phyloP scores from a whole-genome alignment of 495 filamentous ascomycete species.

The Lophiostoma macrostomum region DNA sequence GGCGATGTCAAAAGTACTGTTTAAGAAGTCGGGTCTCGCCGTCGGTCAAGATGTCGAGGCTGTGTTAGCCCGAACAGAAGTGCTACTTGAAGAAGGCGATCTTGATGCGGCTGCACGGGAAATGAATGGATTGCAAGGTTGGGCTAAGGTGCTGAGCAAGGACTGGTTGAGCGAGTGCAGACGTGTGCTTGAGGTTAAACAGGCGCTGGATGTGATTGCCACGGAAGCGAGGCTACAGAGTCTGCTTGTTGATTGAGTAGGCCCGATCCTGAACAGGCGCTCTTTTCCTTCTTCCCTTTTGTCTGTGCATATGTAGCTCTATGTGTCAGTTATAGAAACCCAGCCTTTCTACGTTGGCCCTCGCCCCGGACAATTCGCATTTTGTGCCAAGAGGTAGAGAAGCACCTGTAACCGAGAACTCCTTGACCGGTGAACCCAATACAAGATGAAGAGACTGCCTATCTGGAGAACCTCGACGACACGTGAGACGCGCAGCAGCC shows the following conservation, averaged over 20 bases:
- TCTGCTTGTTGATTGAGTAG: conserved; percentile 41
- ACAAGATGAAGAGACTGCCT: no score
- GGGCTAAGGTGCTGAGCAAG: conserved; percentile 87
- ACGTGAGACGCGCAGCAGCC: no score
- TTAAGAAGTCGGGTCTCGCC: conserved; percentile 75
- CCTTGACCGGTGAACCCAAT: no score
- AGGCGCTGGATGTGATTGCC: conserved; percentile 79
- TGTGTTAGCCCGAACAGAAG: conserved; percentile 83
- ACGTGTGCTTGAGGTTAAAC: conserved; percentile 86
- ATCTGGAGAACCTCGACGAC: no score
- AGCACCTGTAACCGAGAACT: no score
- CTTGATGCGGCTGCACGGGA: conserved; percentile 88
- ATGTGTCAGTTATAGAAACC: conserved; percentile 20
- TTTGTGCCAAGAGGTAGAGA: no score
- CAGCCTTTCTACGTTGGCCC: no score
- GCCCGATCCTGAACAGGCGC: background rate
- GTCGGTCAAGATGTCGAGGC: conserved; percentile 92
- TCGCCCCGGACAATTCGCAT: no score
- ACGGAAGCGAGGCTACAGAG: conserved; percentile 47
- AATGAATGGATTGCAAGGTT: conserved; percentile 87
- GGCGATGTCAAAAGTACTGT: conserved; percentile 84
- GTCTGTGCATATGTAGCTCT: conserved; percentile 23
- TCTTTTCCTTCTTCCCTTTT: conserved; percentile 14
- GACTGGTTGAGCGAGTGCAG: conserved; percentile 91
- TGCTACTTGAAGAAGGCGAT: conserved; percentile 82